Percentiles rank a stretch among this genome's conserved stretches.
Evolutionary conservation across 1,284 basidiomycete species (phyloP).

Genomic region (Fomitiporia mediterranea): DNA sequence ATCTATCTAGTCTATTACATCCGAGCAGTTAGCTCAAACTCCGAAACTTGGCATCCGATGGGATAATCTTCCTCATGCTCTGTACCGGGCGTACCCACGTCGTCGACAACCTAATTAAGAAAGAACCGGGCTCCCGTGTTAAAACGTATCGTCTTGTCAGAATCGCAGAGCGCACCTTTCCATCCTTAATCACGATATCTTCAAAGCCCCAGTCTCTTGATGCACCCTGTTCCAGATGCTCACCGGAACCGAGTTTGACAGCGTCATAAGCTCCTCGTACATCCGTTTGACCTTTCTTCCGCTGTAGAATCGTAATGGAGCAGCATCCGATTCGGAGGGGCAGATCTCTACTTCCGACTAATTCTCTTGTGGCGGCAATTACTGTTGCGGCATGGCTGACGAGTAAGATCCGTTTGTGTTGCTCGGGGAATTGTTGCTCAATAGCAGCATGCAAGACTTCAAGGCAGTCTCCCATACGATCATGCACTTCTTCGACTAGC

Average conservation of each 20-base stretch:
- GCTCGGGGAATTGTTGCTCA: slow-evolving; percentile 38
- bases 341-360: slow-evolving; percentile 48
- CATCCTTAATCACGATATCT: slow-evolving; percentile 52
- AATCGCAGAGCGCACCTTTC: slow-evolving; percentile 34
- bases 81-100: slow-evolving; percentile 57
- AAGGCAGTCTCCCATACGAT: slow-evolving; percentile 52
- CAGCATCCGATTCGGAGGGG: slow-evolving; percentile 66
- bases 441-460: slow-evolving; percentile 46
- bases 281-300: slow-evolving; percentile 25
- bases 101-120: slow-evolving; percentile 49
- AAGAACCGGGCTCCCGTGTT: neutral
- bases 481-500: slow-evolving; percentile 57
- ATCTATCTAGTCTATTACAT: slow-evolving; percentile 25
- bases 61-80: slow-evolving; percentile 53
- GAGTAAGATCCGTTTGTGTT: slow-evolving; percentile 54
- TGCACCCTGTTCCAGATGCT: slow-evolving; percentile 55
- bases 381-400: slow-evolving; percentile 78
- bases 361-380: slow-evolving; percentile 62
- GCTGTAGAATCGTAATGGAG: slow-evolving; percentile 51
- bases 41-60: slow-evolving; percentile 47
- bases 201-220: slow-evolving; percentile 80
- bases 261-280: slow-evolving; percentile 44
- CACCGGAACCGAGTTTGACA: slow-evolving; percentile 46
- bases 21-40: slow-evolving; percentile 34
- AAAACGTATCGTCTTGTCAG: neutral